A percentile compares a stretch with the other conserved stretches of the same genome.
Evolutionary conservation across 805 yeast species (phyloP).

Genomic region (Candida orba): DNA sequence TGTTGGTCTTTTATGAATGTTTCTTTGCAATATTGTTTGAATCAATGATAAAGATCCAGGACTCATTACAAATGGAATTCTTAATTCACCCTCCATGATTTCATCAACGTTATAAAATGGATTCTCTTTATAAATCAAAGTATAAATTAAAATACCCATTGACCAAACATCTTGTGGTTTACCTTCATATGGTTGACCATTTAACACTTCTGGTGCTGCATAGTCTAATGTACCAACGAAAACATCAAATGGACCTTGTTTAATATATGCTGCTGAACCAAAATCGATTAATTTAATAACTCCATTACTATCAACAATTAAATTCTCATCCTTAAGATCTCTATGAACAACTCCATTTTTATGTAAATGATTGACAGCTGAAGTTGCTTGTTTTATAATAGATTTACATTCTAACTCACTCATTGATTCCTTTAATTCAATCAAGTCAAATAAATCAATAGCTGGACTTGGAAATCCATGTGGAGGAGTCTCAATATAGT

Average conservation of each 20-base stretch:
- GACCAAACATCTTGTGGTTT: conserved; percentile 98
- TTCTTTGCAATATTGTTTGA: conserved; percentile 58
- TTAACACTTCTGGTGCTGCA: conserved; percentile 93
- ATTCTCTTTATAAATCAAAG: conserved; percentile 86
- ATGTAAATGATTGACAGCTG: conserved; percentile 78
- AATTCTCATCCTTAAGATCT: conserved; percentile 91
- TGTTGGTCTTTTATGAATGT: conserved; percentile 60
- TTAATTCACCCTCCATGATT: conserved; percentile 82
- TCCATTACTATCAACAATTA: conserved; percentile 79
- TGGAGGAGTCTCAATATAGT: conserved; percentile 85
- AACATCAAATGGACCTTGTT: conserved; percentile 92
- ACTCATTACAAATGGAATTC: conserved; percentile 58
- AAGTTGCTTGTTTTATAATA: conserved; percentile 71
- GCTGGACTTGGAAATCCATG: conserved; percentile 83
- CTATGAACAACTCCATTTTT: conserved; percentile 84
- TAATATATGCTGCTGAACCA: conserved; percentile 88
- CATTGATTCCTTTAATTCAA: conserved; percentile 80
- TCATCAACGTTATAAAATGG: conserved; percentile 96
- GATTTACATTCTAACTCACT: conserved; percentile 69
- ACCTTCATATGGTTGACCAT: conserved; percentile 86
- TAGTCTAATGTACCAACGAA: conserved; percentile 97
- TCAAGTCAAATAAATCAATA: conserved; percentile 85
- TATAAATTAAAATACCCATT: conserved; percentile 81
- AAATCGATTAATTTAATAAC: conserved; percentile 84
- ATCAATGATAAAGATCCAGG: conserved; percentile 57